A percentile compares a stretch with the other conserved stretches of the same genome.
These are phyloP conservation scores for Trichoderma atrobrunneum DNA, from an alignment of 2,329 filamentous ascomycete genomes.

Conservation along the genomic window DNA sequence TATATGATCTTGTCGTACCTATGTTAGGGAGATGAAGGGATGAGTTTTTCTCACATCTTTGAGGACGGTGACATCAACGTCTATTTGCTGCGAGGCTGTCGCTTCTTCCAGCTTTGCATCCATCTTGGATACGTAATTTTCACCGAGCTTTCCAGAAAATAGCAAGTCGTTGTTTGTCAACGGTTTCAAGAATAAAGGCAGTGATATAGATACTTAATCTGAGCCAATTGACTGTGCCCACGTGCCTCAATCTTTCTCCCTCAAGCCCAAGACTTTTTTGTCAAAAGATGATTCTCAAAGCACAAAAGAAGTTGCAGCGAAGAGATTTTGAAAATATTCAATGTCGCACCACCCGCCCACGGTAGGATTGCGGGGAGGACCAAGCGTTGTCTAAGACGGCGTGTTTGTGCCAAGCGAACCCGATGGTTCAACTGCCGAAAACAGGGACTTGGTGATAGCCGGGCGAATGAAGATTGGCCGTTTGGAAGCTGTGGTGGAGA, in stretches of 20 bases:
- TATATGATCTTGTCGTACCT: background rate
- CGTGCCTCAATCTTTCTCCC: background rate
- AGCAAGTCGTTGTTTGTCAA: background rate
- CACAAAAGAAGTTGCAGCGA: background rate
- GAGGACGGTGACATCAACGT: constrained; percentile 3
- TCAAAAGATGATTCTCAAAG: background rate
- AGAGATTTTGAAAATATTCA: background rate
- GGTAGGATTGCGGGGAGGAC: constrained; percentile 1
- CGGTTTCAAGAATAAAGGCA: background rate
- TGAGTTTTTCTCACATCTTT: constrained; percentile 5
- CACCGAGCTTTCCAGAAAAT: background rate
- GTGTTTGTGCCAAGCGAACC: background rate
- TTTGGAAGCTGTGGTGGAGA: background rate
- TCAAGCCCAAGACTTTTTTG: background rate
- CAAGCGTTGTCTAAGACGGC: background rate
- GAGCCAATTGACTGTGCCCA: background rate
- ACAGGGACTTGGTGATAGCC: background rate
- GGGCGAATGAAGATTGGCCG: background rate
- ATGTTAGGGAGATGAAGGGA: background rate
- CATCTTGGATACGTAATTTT: background rate
- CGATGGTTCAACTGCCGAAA: constrained; percentile 10
- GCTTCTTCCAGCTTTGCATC: constrained; percentile 17
- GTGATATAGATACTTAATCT: too few species aligned
- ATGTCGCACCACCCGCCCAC: background rate
- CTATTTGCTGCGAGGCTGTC: background rate